Percentiles rank a stretch among this genome's conserved stretches.
Evolutionary conservation across 2,329 filamentous ascomycete genomes (phyloP).

Genomic region (Colletotrichum orchidophilum): DNA sequence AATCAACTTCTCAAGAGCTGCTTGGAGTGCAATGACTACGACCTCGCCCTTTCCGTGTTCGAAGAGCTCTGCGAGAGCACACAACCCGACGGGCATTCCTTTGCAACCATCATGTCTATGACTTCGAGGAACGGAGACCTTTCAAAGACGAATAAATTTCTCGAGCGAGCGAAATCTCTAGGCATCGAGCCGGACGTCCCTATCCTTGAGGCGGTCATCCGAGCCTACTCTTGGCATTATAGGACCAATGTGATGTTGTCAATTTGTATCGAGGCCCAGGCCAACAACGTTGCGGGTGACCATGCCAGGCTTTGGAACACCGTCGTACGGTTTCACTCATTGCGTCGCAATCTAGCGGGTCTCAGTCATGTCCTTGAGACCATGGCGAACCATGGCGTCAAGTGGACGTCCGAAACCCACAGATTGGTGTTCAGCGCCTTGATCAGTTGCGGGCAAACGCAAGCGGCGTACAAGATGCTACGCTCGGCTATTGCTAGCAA

Average conservation of each 20-base stretch:
- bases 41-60: slow-evolving; percentile 73
- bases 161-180: slow-evolving; percentile 69
- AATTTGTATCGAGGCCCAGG: slow-evolving; percentile 60
- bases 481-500: slow-evolving; percentile 52
- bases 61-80: slow-evolving; percentile 62
- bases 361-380: slow-evolving; percentile 57
- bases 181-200: slow-evolving; percentile 66
- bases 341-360: slow-evolving; percentile 62
- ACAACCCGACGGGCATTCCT: slow-evolving; percentile 70
- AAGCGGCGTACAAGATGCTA: slow-evolving; percentile 60
- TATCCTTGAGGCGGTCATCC: slow-evolving; percentile 65
- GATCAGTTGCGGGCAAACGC: slow-evolving; percentile 57
- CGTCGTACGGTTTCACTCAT: slow-evolving; percentile 75
- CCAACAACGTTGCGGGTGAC: slow-evolving; percentile 56
- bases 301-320: slow-evolving; percentile 80
- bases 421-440: slow-evolving; percentile 59
- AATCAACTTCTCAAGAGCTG: slow-evolving; percentile 82
- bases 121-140: slow-evolving; percentile 78
- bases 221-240: slow-evolving; percentile 66
- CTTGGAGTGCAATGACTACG: slow-evolving; percentile 70
- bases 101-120: slow-evolving; percentile 78
- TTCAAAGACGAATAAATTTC: slow-evolving; percentile 71
- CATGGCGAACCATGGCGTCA: slow-evolving; percentile 58
- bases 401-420: slow-evolving; percentile 62
- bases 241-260: slow-evolving; percentile 47